A percentile compares a stretch with the other conserved stretches of the same genome.
Evolutionary conservation across 1,284 basidiomycete genomes (phyloP).

Genomic region (Ustilago loliicola): DNA sequence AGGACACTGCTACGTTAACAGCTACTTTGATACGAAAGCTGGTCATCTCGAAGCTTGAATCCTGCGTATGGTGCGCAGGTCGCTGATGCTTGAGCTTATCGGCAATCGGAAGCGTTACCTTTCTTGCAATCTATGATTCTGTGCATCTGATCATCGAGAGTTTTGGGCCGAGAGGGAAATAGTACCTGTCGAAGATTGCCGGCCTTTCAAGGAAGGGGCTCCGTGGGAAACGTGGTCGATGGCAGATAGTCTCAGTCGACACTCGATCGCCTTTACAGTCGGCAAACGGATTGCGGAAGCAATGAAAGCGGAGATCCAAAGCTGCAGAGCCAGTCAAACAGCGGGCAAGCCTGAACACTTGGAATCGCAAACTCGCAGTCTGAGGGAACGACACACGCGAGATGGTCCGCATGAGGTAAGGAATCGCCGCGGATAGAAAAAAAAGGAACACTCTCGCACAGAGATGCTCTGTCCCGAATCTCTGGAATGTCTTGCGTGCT

Average conservation of each 20-base stretch:
- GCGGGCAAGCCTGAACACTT: background rate
- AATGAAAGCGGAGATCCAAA: background rate
- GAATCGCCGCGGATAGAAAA: background rate
- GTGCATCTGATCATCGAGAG: background rate
- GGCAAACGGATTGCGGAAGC: slow-evolving; percentile 1
- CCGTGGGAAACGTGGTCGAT: background rate
- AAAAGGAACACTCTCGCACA: background rate
- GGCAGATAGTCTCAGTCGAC: background rate
- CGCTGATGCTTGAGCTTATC: background rate
- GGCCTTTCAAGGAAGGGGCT: background rate
- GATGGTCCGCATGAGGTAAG: slow-evolving; percentile 2
- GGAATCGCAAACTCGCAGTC: background rate
- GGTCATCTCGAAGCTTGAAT: background rate
- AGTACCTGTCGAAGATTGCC: background rate
- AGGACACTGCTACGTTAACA: too few relatives aligned
- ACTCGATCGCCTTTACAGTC: background rate
- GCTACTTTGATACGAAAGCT: background rate
- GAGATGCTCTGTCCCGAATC: background rate
- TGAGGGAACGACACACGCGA: background rate
- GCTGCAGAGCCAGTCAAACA: background rate
- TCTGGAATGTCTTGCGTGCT: slow-evolving; percentile 1
- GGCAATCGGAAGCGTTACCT: background rate
- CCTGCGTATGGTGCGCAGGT: background rate
- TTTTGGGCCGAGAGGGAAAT: background rate
- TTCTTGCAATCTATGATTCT: background rate